Conservation (phyloP, 345 rosid genomes). For the Balakata baccata region DNA sequence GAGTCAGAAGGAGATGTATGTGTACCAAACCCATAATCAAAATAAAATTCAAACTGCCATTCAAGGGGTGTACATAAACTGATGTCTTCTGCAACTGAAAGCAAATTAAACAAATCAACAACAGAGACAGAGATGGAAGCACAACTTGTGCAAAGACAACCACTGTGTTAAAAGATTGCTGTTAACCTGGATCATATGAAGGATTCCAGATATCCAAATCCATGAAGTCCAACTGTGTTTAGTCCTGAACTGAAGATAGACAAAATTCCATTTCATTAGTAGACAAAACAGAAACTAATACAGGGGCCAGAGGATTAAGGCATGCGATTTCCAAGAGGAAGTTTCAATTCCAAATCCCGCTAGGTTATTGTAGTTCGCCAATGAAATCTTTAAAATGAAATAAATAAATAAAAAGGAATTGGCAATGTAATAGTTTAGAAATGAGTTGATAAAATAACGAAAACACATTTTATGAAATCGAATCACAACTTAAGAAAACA, state of each 20-base stretch:
- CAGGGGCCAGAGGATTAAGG: not conserved
- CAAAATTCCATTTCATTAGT: not conserved
- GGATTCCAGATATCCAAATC: constrained; percentile 63
- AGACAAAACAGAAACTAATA: not conserved
- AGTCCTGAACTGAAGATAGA: constrained; percentile 9
- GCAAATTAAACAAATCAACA: constrained; percentile 9
- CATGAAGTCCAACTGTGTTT: constrained; percentile 26
- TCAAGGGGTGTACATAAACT: constrained; percentile 19
- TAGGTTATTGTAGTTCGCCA: not conserved
- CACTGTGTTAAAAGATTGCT: not conserved
- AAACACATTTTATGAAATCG: not conserved
- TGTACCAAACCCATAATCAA: constrained; percentile 53
- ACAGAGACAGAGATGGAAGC: constrained; percentile 7
- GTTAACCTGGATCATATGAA: constrained; percentile 32
- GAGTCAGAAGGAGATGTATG: not conserved
- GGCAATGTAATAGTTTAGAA: not conserved
- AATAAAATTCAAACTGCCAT: constrained; percentile 40
- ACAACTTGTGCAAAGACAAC: not conserved
- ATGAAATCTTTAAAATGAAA: not conserved
- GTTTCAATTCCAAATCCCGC: too few species aligned
- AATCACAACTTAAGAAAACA: not conserved
- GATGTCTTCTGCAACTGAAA: constrained; percentile 38
- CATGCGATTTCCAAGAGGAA: not conserved
- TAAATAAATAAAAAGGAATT: not conserved
- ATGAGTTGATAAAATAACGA: not conserved